phyloP scores from a whole-genome alignment of 2,329 filamentous ascomycete species.

The Biscogniauxia marginata region DNA sequence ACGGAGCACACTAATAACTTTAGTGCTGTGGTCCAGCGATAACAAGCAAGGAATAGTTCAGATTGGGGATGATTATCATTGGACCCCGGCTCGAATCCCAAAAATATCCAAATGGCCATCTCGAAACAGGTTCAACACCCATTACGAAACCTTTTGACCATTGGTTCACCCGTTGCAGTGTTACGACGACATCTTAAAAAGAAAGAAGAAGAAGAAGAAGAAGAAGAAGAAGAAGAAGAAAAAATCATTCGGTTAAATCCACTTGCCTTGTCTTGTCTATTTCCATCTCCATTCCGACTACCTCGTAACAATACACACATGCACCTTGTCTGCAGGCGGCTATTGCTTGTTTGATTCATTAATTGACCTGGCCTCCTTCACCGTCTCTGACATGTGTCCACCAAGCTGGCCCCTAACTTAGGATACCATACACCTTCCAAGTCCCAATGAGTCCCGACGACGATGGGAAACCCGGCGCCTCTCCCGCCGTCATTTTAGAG shows the following conservation, averaged over 20 bases:
- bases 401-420: constrained; percentile 8
- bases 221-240: no score
- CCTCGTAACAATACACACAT: constrained; percentile 3
- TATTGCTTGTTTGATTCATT: constrained; percentile 4
- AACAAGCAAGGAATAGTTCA: background rate
- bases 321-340: constrained; percentile 3
- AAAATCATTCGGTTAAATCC: background rate
- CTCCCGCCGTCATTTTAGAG: constrained; percentile 15
- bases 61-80: background rate
- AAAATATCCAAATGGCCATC: background rate
- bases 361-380: constrained; percentile 2
- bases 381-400: constrained; percentile 21
- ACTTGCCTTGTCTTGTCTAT: background rate
- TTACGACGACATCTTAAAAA: no score
- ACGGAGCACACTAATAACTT: background rate
- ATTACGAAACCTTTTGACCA: background rate
- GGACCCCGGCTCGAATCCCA: background rate
- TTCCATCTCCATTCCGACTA: background rate
- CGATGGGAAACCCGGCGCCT: constrained; percentile 18
- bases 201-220: no score
- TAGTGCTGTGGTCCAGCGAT: background rate
- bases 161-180: background rate
- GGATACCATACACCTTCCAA: constrained; percentile 6
- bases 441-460: constrained; percentile 22
- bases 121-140: background rate